phyloP scores from a whole-genome alignment of 1,284 basidiomycete species.

The Hemileia vastatrix region DNA sequence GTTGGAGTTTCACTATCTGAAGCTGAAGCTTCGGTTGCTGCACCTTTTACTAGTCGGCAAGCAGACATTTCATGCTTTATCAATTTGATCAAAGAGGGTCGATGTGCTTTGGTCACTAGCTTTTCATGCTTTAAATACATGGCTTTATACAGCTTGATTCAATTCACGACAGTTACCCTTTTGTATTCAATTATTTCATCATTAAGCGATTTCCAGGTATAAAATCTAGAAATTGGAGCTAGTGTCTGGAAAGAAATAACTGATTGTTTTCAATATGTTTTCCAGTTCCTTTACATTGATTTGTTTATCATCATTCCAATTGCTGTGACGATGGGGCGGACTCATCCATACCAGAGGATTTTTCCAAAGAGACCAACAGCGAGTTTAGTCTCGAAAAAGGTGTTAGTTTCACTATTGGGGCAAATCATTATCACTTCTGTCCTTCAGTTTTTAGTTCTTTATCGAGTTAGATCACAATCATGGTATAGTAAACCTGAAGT shows the following conservation, averaged over 20 bases:
- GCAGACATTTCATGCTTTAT: slow-evolving; percentile 94
- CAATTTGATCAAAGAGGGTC: slow-evolving; percentile 84
- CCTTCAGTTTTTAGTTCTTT: slow-evolving; percentile 76
- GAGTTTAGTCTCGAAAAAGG: slow-evolving; percentile 90
- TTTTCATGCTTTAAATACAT: slow-evolving; percentile 99
- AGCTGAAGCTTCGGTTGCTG: slow-evolving; percentile 97
- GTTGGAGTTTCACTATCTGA: slow-evolving; percentile 94
- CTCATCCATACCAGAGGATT: slow-evolving; percentile 75
- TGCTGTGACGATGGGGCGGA: slow-evolving; percentile 91
- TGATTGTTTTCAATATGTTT: slow-evolving; percentile 17
- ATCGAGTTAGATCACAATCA: slow-evolving; percentile 72
- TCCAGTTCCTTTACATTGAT: slow-evolving; percentile 90
- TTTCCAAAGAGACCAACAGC: slow-evolving; percentile 88
- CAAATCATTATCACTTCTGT: slow-evolving; percentile 80
- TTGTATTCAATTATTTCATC: slow-evolving; percentile 94
- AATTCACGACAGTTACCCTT: slow-evolving; percentile 64
- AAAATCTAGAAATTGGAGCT: too few relatives aligned
- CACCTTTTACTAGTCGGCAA: slow-evolving; percentile 87
- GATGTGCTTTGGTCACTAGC: slow-evolving; percentile 89
- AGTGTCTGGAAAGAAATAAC: slow-evolving; percentile 11
- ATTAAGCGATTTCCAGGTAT: slow-evolving; percentile 89
- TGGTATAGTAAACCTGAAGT: slow-evolving; percentile 64
- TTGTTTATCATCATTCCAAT: slow-evolving; percentile 94
- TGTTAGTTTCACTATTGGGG: slow-evolving; percentile 83
- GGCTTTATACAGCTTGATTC: slow-evolving; percentile 52